Base-by-base conservation (phyloP, 208 protist species). In the Leptomonas seymouri region DNA sequence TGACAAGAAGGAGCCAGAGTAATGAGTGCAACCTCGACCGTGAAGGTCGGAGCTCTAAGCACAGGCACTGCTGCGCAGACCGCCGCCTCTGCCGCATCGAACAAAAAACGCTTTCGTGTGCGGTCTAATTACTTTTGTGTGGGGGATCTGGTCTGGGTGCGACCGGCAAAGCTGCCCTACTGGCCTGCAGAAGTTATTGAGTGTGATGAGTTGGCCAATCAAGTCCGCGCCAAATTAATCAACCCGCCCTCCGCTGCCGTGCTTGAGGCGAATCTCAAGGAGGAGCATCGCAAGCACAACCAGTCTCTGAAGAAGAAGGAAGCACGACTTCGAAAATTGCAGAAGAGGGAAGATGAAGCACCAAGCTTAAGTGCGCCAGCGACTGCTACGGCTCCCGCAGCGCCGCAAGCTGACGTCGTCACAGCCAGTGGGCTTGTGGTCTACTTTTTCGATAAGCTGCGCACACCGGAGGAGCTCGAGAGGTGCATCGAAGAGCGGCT, bases 401-500 rank as follows among this genome's bases (percentile, higher is more conserved):
- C 42, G 42, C 68, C 42, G 21, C 53, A 71, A 27, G 63, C 80
- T 25, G 76, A 78, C 45, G 74, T 85, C 3, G 84, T 93, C 16
- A 91, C 82, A 5, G 67, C 85, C 30, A 78, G 78, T 41, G 80
- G 82, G 1, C 55, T 68, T 5, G 74, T 70, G 14, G 87, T 97
- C 18, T 93, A 82, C 76, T 97, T 94, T 59, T 97, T 97, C 64
- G 89, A 95, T 62, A 90, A 89, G 45, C 77, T 97, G 50, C 62
- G 60, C 41, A 91, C 87, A 1, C 67, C 81, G 15, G 86, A 91
- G 61, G 84, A 93, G 68, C 53, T 97, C 48, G 79, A 87, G 54
- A 75, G 31, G 49, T 89, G 83, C 63, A 57, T 94, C 15, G 86
- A 93, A 75, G 63, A 82, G 45, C 82, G 92, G 2, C 79, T 97